Conservation (phyloP, 345 rosid species). For the Anacardium occidentale region DNA sequence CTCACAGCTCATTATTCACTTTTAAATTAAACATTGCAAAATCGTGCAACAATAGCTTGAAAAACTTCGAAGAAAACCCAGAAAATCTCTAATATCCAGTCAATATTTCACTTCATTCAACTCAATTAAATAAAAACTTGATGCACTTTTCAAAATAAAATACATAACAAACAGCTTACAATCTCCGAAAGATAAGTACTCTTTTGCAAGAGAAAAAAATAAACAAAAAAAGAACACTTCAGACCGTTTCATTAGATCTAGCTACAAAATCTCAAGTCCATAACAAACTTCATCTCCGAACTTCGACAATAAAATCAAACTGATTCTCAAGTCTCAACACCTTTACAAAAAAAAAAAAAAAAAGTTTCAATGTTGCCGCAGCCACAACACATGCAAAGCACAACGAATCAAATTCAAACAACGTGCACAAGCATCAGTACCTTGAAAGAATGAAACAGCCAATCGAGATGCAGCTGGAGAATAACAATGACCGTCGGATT, state of each 20-base stretch:
- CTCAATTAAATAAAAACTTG: not conserved
- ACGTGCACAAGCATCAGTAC: not conserved
- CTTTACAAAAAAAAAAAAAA: not conserved
- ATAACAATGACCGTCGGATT: conserved; percentile 4
- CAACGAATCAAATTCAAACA: not conserved
- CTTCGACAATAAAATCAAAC: not conserved
- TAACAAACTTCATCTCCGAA: not conserved
- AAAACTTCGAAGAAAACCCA: not conserved
- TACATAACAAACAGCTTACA: not conserved
- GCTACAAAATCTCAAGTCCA: not conserved
- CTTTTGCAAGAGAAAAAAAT: not conserved
- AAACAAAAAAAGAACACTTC: not conserved
- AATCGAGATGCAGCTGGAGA: not conserved
- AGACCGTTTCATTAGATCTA: conserved; percentile 1
- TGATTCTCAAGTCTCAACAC: not conserved
- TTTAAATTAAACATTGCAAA: not conserved
- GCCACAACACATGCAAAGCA: not conserved
- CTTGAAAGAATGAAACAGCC: not conserved
- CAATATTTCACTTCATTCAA: not conserved
- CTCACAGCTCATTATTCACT: too few relatives aligned
- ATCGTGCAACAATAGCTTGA: not conserved
- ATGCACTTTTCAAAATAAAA: not conserved
- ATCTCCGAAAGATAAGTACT: not conserved
- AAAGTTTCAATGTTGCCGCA: not conserved
- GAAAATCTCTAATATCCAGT: not conserved